These are phyloP conservation scores for Orbilia javanica DNA, from an alignment of 2,329 filamentous ascomycete species.

Conservation along the genomic window DNA sequence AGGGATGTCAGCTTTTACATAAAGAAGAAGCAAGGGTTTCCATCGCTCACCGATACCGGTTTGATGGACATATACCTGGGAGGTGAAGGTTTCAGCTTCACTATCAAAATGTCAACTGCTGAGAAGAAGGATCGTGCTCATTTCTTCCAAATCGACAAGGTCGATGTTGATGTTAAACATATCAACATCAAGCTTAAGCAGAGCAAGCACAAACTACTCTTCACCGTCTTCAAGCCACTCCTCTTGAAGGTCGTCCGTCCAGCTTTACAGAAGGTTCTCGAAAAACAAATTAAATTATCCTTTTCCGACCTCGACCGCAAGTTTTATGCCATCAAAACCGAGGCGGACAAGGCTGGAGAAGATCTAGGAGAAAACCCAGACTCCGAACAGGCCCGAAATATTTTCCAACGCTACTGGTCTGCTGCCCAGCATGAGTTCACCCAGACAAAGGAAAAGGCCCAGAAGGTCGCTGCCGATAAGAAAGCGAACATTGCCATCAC, in stretches of 20 bases:
- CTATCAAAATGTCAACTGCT: constrained; percentile 85
- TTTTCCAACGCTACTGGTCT: constrained; percentile 85
- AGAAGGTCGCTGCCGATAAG: constrained; percentile 73
- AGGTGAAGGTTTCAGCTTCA: constrained; percentile 90
- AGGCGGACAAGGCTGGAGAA: constrained; percentile 79
- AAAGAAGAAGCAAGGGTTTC: constrained; percentile 94
- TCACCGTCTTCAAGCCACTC: constrained; percentile 86
- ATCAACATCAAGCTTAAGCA: constrained; percentile 91
- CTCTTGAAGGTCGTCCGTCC: constrained; percentile 86
- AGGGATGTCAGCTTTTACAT: constrained; percentile 91
- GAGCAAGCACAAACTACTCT: constrained; percentile 93
- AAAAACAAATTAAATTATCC: constrained; percentile 88
- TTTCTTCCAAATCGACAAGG: constrained; percentile 95
- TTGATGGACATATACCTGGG: constrained; percentile 89
- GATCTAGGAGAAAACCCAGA: constrained; percentile 74
- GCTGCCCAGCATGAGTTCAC: constrained; percentile 80
- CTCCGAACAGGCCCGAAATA: constrained; percentile 78
- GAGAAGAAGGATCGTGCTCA: constrained; percentile 80
- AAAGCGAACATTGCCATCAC: constrained; percentile 87
- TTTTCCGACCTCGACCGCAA: constrained; percentile 77
- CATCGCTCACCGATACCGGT: constrained; percentile 85
- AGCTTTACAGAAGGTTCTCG: constrained; percentile 85
- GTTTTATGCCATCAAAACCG: constrained; percentile 79
- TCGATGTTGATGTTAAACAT: constrained; percentile 83
- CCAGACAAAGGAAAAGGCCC: constrained; percentile 82